Evolutionary conservation across 164 flowering plant genomes (phyloP).

Genomic region (Liquidambar formosana): DNA sequence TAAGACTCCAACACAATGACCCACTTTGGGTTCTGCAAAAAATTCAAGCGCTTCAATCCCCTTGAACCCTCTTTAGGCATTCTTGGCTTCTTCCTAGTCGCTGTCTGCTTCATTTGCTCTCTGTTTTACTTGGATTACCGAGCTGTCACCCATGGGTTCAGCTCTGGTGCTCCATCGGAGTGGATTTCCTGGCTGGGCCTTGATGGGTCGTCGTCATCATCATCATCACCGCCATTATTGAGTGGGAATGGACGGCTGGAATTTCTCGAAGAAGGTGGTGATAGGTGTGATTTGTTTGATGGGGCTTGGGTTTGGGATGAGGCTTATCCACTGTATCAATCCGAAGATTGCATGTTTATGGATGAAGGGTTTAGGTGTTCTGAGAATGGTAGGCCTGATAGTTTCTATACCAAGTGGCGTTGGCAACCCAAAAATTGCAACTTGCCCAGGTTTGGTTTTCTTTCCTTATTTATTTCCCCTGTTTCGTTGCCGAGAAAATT

Average conservation of each 20-base stretch:
- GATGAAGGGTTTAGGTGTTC: slow-evolving; percentile 83
- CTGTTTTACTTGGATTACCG: slow-evolving; percentile 52
- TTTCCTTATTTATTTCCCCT: not conserved
- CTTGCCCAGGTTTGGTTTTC: slow-evolving; percentile 67
- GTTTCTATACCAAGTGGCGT: slow-evolving; percentile 77
- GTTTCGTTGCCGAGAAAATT: not conserved
- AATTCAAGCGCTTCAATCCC: slow-evolving; percentile 49
- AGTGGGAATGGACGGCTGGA: slow-evolving; percentile 18
- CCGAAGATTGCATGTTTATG: slow-evolving; percentile 55
- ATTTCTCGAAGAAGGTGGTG: slow-evolving; percentile 48
- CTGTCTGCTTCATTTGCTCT: slow-evolving; percentile 34
- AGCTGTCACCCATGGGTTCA: slow-evolving; percentile 12
- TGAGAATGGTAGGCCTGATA: slow-evolving; percentile 84
- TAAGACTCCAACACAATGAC: slow-evolving; percentile 23
- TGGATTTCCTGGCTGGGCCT: slow-evolving; percentile 23
- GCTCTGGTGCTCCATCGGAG: slow-evolving; percentile 2
- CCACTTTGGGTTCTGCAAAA: slow-evolving; percentile 46
- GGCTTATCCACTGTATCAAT: slow-evolving; percentile 65
- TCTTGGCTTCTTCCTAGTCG: slow-evolving; percentile 41
- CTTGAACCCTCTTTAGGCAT: slow-evolving; percentile 42
- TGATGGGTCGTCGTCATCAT: slow-evolving; percentile 8
- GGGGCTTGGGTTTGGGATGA: slow-evolving; percentile 95
- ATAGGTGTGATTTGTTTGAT: slow-evolving; percentile 65
- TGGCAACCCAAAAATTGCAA: slow-evolving; percentile 89
- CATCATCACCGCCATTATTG: not conserved